Base-by-base conservation (phyloP, 768 basidiomycete species). In the Gymnopilus dilepis region DNA sequence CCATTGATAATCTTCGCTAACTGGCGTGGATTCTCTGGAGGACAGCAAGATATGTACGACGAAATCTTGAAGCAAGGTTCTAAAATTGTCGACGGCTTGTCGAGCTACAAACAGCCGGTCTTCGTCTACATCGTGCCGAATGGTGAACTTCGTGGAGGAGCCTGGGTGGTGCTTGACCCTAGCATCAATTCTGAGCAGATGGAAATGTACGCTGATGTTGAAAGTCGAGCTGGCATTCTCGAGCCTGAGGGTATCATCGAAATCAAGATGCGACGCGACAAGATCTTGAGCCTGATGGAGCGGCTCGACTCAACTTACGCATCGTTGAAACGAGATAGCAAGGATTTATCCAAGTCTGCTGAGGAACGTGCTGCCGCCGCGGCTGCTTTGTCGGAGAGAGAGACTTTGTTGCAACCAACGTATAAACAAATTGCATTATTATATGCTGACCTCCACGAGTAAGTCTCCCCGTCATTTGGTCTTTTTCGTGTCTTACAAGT, bases 21-120 rank as follows among this genome's bases (percentile, higher is more conserved):
- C 82, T 99, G 97, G 95, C 92, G 97, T 81, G 97, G 97, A 24
- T 99, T 99, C 88, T 99, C 97, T 21, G 97, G 97, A 64, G 97
- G 97, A 65, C 96, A 98, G 76, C 96, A 97, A 76, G 96, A 98
- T 76, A 98, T 98, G 95, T 97, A 95, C 70, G 95, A 98, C 76
- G 96, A 97, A 74, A 86, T 98, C 59, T 82, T 98, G 70, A 98
- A 98, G 78, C 94, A 98, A 74, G 96, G 96, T 41, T 92, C 96
- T 17, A 98, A 97, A 80, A 99, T 99, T 65, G 97, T 99, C 74
- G 97, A 99, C 73, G 97, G 97, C 47, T 84, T 99, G 40, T 96
- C 95, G 56, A 90, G 86, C 72, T 99, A 97, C 84, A 98, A 94
- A 76, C 94, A 97, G 69, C 97, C 97, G 19, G 91, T 98, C 62